Base-by-base conservation (phyloP, 129 eudicot species). In the Oenanthe sinensis region DNA sequence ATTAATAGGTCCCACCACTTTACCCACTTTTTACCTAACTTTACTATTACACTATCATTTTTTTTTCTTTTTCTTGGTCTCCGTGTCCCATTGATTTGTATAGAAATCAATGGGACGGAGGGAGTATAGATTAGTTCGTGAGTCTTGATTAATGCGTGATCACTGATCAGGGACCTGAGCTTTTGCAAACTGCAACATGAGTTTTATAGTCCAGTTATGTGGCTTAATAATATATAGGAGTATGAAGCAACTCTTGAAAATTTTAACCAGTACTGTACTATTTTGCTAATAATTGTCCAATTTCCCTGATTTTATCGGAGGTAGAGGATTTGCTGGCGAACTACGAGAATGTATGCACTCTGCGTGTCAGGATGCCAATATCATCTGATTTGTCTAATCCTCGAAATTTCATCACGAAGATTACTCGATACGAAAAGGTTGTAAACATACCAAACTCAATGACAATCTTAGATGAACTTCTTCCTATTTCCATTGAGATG, bases 381-480 rank as follows among this genome's bases (percentile, higher is more conserved):
- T 86, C 96, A 24, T 83, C 91, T 9, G 92, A 91, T 79, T 76
- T 91, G 33, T 78, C 89, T 54, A 91, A 91, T 75, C 96, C 91
- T 12, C 93, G 96, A 60, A 91, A 91, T 75, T 88, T 91, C 80
- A 88, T 91, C 39, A 91, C 93, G 5, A 91, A 91, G 87, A 91
- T 91, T 85, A 79, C 83, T 50, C 81, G 91, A 30, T 91, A 91
- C 33, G 91, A 91, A 71, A 91, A 88, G 80, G 96, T 91, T 47
- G 96, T 91, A 22, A 58, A 91, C 79, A 91, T 88, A 67, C 96
- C 96, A 30, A 91, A 91, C 91, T 91, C 96, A 67, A 91, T 91
- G 96, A 91, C 96, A 19, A 89, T 91, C 85, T 88, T 91, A 74
- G 96, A 91, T 40, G 96, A 91, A 79, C 91, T 88, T 77, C 91